Conservation (phyloP, 2,329 filamentous ascomycete species). For the Lecanicillium sp. region DNA sequence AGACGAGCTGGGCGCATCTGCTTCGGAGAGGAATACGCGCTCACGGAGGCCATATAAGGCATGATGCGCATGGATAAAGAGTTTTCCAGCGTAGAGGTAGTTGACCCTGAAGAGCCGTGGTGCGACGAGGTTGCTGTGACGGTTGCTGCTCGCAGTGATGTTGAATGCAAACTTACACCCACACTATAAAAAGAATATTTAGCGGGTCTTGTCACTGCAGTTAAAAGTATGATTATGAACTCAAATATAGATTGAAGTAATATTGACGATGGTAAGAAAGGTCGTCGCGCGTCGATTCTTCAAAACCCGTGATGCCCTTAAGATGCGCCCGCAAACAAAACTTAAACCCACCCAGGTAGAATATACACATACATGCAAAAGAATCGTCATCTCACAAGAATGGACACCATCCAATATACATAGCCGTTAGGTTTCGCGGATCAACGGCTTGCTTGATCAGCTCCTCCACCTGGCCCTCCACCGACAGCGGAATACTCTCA, state of each 20-base stretch:
- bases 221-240: too few species aligned
- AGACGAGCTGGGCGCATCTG: too few species aligned
- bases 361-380: not conserved
- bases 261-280: too few species aligned
- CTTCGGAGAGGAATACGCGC: conserved; percentile 19
- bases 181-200: too few species aligned
- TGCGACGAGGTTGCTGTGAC: not conserved
- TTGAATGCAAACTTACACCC: conserved; percentile 1
- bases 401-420: conserved; percentile 94
- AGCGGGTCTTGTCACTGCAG: too few species aligned
- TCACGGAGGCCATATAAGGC: conserved; percentile 4
- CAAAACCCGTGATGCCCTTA: not conserved
- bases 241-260: not conserved
- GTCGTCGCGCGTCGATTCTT: too few species aligned
- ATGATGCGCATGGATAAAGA: conserved; percentile 15
- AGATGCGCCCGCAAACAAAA: not conserved
- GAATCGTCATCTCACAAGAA: conserved; percentile 46
- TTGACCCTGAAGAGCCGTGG: not conserved
- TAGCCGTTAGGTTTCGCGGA: conserved; percentile 71
- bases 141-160: not conserved
- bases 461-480: conserved; percentile 96
- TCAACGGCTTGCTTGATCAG: conserved; percentile 82
- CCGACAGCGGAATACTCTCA: conserved; percentile 86
- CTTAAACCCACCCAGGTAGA: not conserved
- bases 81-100: not conserved